Conservation (phyloP, 441 rosid genomes). For the Syzygium syzygioides region DNA sequence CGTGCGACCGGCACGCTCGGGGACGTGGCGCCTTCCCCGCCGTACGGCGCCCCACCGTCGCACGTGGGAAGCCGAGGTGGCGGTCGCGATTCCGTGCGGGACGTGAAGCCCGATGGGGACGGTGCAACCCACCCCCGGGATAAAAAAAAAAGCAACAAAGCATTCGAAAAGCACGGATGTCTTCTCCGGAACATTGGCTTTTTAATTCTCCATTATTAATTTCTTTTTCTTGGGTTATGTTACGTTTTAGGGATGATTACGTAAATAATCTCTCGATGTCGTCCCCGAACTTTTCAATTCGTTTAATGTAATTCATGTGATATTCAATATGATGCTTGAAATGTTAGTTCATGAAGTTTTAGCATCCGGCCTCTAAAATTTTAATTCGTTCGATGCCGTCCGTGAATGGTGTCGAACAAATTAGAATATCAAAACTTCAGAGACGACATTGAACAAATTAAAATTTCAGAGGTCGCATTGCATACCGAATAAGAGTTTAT, state of each 20-base stretch:
- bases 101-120: conserved; percentile 14
- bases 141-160: neutral
- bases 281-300: too few relatives aligned
- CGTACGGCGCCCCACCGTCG: conserved; percentile 2
- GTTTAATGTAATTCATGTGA: too few relatives aligned
- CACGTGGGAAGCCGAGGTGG: conserved; percentile 16
- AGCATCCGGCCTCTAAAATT: too few relatives aligned
- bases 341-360: too few relatives aligned
- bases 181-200: neutral
- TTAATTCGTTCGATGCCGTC: too few relatives aligned
- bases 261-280: too few relatives aligned
- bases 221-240: neutral
- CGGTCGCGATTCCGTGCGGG: conserved; percentile 3
- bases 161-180: neutral
- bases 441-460: too few relatives aligned
- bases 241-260: neutral
- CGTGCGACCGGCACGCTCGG: conserved; percentile 16
- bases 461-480: too few relatives aligned
- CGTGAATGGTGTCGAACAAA: too few relatives aligned
- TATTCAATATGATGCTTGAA: too few relatives aligned
- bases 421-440: too few relatives aligned
- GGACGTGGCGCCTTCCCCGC: conserved; percentile 15
- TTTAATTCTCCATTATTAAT: neutral
- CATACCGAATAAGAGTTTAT: too few relatives aligned
- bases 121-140: conserved; percentile 17